Evolutionary conservation across 805 yeast genomes (phyloP), one percentile per base, ranked within the genome.

Genomic region (Jamesozyma gamospora): DNA sequence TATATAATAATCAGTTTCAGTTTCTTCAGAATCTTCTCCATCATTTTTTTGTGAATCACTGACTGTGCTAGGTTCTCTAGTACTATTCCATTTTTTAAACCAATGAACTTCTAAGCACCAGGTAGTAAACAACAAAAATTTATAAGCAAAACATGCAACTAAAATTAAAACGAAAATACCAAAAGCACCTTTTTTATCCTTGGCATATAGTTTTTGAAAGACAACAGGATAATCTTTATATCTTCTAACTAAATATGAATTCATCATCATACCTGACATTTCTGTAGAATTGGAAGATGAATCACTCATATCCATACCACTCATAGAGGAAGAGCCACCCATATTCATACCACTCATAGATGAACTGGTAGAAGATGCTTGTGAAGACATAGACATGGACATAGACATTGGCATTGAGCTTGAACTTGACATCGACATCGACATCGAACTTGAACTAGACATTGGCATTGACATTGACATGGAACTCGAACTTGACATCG

Each of bases 141-240:
- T 72, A 43, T 77, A 67, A 28, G 70, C 63, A 51, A 82, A 72
- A 0, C 79, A 77, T 2, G 74, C 62, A 21, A 71, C 72, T 53
- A 82, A 74, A 17, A 82, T 54, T 12, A 78, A 62, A 28, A 76
- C 62, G 52, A 82, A 82, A 13, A 82, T 80, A 18, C 90, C 94
- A 56, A 82, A 82, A 0, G 84, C 87, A 38, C 71, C 70, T 9
- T 70, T 86, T 19, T 72, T 72, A 32, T 61, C 64, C 2, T 63
- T 48, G 2, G 90, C 90, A 11, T 53, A 51, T 35, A 82, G 59
- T 0, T 63, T 60, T 42, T 67, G 60, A 62, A 82, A 82, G 4
- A 82, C 51, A 0, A 82, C 85, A 0, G 90, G 86, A 45, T 75
- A 75, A 31, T 67, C 59, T 2, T 57, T 46, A 58, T 65, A 82